A percentile compares a stretch with the other conserved stretches of the same genome.
phyloP scores from a whole-genome alignment of 208 protist genomes.

The Leishmania amazonensis region DNA sequence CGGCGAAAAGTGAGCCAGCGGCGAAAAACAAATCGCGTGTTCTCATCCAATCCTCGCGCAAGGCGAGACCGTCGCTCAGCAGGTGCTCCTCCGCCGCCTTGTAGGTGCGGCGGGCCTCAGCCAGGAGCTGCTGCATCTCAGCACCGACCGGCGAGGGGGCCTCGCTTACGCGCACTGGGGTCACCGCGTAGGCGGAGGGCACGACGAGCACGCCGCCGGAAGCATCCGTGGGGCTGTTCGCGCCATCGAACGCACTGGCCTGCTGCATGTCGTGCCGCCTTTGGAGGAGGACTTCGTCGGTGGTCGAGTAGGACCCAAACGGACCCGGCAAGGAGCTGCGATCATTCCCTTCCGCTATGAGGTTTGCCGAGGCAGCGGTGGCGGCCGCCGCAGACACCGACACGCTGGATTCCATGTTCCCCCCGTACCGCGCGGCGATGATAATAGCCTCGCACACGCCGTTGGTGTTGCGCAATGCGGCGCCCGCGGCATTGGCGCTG shows the following conservation, averaged over 20 bases:
- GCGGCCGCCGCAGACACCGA: neutral
- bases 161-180: neutral
- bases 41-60: slow-evolving; percentile 63
- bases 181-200: neutral
- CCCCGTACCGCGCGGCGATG: neutral
- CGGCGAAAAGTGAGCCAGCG: slow-evolving; percentile 65
- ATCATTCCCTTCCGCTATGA: neutral
- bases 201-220: neutral
- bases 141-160: neutral
- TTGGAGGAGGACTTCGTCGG: slow-evolving; percentile 3
- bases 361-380: neutral
- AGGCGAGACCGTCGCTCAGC: slow-evolving; percentile 52
- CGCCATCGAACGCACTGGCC: neutral
- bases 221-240: neutral
- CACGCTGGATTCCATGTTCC: neutral
- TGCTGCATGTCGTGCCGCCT: neutral
- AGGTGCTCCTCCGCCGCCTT: slow-evolving; percentile 38
- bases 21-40: slow-evolving; percentile 71
- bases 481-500: neutral
- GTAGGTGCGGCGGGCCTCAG: slow-evolving; percentile 39
- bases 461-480: neutral
- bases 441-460: slow-evolving; percentile 12
- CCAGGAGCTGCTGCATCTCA: slow-evolving; percentile 22
- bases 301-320: slow-evolving; percentile 7
- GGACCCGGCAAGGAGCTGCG: neutral